Evolutionary conservation across 805 yeast genomes (phyloP).

Genomic region (Candida tallmaniae): DNA sequence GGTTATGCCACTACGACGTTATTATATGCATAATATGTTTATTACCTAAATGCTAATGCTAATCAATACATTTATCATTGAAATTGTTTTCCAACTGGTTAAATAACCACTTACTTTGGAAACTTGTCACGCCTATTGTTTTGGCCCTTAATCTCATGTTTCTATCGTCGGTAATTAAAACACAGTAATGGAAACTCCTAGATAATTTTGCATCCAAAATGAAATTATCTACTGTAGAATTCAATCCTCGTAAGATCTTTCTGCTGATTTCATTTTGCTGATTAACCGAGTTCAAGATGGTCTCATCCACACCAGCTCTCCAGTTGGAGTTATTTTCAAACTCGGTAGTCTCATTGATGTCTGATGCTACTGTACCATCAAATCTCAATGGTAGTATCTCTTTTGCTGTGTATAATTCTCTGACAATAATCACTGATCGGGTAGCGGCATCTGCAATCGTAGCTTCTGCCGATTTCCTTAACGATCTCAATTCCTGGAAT

Average conservation of each 20-base stretch:
- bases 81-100: slow-evolving; percentile 43
- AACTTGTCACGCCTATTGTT: slow-evolving; percentile 49
- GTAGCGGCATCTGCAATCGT: slow-evolving; percentile 78
- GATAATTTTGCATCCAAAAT: slow-evolving; percentile 34
- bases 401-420: slow-evolving; percentile 58
- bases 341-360: slow-evolving; percentile 67
- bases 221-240: slow-evolving; percentile 13
- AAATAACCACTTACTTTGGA: slow-evolving; percentile 60
- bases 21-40: background rate
- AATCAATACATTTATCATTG: slow-evolving; percentile 52
- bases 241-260: slow-evolving; percentile 38
- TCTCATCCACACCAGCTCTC: slow-evolving; percentile 70
- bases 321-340: slow-evolving; percentile 70
- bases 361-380: slow-evolving; percentile 64
- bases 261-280: slow-evolving; percentile 39
- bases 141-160: slow-evolving; percentile 67
- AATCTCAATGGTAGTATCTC: slow-evolving; percentile 58
- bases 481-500: slow-evolving; percentile 69
- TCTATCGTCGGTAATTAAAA: slow-evolving; percentile 68
- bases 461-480: slow-evolving; percentile 67
- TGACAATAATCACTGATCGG: slow-evolving; percentile 67
- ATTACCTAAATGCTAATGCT: slow-evolving; percentile 5
- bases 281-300: slow-evolving; percentile 50
- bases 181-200: slow-evolving; percentile 48
- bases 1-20: no score